Evolutionary conservation across 2,329 filamentous ascomycete species (phyloP).

Genomic region (Colletotrichum lindemuthianum): DNA sequence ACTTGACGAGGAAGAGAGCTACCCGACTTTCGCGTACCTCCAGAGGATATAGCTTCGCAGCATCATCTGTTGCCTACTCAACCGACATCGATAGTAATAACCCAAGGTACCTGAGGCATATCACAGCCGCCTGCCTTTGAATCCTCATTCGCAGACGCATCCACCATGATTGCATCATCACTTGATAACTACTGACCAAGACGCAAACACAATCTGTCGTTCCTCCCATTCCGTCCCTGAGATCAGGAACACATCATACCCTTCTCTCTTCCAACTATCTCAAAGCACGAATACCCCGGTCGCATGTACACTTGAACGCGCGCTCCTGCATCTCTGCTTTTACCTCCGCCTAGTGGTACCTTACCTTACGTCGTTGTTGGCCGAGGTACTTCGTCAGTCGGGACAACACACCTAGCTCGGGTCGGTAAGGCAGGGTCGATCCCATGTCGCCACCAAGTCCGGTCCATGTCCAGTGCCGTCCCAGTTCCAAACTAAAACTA

Average conservation of each 20-base stretch:
- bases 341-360: constrained; percentile 22
- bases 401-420: not conserved
- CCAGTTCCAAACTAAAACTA: constrained; percentile 28
- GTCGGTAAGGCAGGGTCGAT: constrained; percentile 27
- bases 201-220: not conserved
- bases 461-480: too few relatives aligned
- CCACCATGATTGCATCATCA: too few relatives aligned
- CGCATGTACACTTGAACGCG: not conserved
- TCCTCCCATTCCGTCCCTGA: not conserved
- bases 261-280: too few relatives aligned
- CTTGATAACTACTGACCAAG: not conserved
- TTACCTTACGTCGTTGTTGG: constrained; percentile 14
- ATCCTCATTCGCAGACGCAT: too few relatives aligned
- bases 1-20: too few relatives aligned
- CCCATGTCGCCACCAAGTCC: constrained; percentile 30
- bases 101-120: too few relatives aligned
- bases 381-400: not conserved
- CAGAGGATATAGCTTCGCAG: too few relatives aligned
- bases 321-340: not conserved
- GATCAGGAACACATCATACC: not conserved
- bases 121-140: too few relatives aligned
- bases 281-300: constrained; percentile 15
- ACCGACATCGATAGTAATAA: too few relatives aligned
- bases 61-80: too few relatives aligned
- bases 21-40: too few relatives aligned